Conservation (phyloP, 2,329 filamentous ascomycete species). For the Xylariaceae sp. region DNA sequence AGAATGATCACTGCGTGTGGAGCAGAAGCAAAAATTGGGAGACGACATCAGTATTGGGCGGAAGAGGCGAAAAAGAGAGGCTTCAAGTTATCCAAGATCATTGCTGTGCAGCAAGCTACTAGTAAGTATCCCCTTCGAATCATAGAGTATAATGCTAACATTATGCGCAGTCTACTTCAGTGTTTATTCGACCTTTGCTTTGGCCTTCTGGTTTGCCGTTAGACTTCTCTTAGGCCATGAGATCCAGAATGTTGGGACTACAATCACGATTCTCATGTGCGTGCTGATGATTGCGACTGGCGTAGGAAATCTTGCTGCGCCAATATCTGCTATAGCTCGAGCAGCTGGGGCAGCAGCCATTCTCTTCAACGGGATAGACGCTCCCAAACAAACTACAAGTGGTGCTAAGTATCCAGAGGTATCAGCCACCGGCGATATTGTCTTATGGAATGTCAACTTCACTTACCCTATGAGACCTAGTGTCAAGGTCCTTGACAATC, state of each 20-base stretch:
- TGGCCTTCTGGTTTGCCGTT: conserved; percentile 33
- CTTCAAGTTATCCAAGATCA: conserved; percentile 26
- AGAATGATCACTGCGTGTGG: conserved; percentile 63
- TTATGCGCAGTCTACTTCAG: conserved; percentile 28
- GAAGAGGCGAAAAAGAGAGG: conserved; percentile 44
- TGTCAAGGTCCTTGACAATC: conserved; percentile 59
- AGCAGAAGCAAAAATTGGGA: conserved; percentile 53
- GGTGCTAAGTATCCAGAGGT: conserved; percentile 47
- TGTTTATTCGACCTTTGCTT: conserved; percentile 31
- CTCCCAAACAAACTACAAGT: conserved; percentile 39
- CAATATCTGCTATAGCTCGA: conserved; percentile 55
- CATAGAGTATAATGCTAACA: conserved; percentile 13
- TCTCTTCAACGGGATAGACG: conserved; percentile 54
- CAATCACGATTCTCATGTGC: conserved; percentile 57
- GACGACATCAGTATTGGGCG: conserved; percentile 54
- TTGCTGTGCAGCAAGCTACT: conserved; percentile 30
- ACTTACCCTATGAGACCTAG: conserved; percentile 66
- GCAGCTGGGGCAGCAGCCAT: conserved; percentile 55
- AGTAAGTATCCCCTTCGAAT: conserved; percentile 19
- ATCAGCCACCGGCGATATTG: conserved; percentile 51
- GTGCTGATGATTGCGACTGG: conserved; percentile 58
- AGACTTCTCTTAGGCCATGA: conserved; percentile 25
- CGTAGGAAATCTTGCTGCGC: conserved; percentile 54
- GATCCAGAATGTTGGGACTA: conserved; percentile 48
- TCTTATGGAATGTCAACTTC: conserved; percentile 64